These are phyloP conservation scores for Alternaria longipes DNA, from an alignment of 2,329 filamentous ascomycete genomes.

Conservation along the genomic window DNA sequence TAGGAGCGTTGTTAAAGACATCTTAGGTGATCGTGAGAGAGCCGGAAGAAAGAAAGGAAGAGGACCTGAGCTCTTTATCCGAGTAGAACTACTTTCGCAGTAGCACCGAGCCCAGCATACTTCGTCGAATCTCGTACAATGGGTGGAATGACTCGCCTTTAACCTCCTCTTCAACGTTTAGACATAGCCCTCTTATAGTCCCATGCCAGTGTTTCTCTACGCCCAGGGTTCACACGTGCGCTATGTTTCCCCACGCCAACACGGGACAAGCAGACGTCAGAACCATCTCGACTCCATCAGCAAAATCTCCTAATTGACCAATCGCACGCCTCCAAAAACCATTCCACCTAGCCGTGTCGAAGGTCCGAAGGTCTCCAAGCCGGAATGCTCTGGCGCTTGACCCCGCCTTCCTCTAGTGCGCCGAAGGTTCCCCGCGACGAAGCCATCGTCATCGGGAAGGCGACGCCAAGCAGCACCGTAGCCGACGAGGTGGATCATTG, in stretches of 20 bases:
- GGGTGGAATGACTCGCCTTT: neutral
- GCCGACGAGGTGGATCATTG: neutral
- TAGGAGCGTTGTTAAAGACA: conserved; percentile 49
- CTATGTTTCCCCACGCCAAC: conserved; percentile 22
- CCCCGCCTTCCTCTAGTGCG: conserved; percentile 33
- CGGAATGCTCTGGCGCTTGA: conserved; percentile 7
- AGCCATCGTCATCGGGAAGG: conserved; percentile 8
- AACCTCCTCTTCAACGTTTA: neutral
- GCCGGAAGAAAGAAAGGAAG: neutral
- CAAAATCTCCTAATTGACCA: conserved; percentile 13
- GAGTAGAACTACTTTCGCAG: neutral
- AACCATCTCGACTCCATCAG: conserved; percentile 1
- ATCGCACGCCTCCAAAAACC: conserved; percentile 20
- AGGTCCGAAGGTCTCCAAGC: conserved; percentile 23
- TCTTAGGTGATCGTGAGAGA: conserved; percentile 21
- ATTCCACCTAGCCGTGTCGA: conserved; percentile 30
- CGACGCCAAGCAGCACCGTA: conserved; percentile 13
- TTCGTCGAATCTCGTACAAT: neutral
- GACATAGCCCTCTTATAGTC: conserved; percentile 11
- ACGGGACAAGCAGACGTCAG: conserved; percentile 22
- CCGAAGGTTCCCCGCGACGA: conserved; percentile 34
- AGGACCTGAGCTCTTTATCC: conserved; percentile 3
- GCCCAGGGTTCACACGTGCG: conserved; percentile 2
- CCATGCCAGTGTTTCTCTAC: neutral
- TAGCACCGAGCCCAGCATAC: conserved; percentile 6